Evolutionary conservation across 805 yeast genomes (phyloP).

Genomic region (Candida bentonensis): DNA sequence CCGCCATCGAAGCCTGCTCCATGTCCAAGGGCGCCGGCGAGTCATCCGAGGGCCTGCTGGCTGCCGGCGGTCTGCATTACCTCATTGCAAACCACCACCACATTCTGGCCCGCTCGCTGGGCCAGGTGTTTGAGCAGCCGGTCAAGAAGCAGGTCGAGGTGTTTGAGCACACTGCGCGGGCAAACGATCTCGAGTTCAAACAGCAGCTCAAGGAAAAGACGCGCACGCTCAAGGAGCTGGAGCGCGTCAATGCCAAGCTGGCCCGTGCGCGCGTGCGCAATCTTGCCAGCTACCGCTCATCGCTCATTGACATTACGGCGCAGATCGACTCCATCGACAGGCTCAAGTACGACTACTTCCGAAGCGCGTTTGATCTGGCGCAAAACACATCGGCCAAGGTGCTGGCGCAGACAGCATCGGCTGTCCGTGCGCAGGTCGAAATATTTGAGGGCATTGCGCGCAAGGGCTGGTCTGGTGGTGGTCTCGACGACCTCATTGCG

Average conservation of each 20-base stretch:
- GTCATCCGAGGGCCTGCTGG: constrained; percentile 48
- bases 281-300: constrained; percentile 50
- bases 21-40: constrained; percentile 46
- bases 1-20: constrained; percentile 51
- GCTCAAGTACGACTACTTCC: constrained; percentile 61
- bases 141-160: constrained; percentile 29
- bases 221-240: constrained; percentile 40
- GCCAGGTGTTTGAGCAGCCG: constrained; percentile 42
- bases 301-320: constrained; percentile 50
- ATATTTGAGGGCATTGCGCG: constrained; percentile 67
- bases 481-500: constrained; percentile 53
- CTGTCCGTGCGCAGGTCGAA: constrained; percentile 69
- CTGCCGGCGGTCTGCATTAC: constrained; percentile 66
- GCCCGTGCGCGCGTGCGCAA: constrained; percentile 50
- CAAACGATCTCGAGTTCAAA: constrained; percentile 41
- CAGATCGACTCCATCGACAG: constrained; percentile 71
- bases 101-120: constrained; percentile 44
- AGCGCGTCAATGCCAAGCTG: constrained; percentile 43
- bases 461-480: constrained; percentile 83
- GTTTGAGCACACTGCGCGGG: constrained; percentile 30
- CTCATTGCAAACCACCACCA: constrained; percentile 67
- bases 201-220: constrained; percentile 39
- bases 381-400: constrained; percentile 46
- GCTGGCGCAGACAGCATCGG: constrained; percentile 41
- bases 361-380: constrained; percentile 45